Evolutionary conservation across 1,284 basidiomycete genomes (phyloP).

Genomic region (Nidula niveotomentosa): DNA sequence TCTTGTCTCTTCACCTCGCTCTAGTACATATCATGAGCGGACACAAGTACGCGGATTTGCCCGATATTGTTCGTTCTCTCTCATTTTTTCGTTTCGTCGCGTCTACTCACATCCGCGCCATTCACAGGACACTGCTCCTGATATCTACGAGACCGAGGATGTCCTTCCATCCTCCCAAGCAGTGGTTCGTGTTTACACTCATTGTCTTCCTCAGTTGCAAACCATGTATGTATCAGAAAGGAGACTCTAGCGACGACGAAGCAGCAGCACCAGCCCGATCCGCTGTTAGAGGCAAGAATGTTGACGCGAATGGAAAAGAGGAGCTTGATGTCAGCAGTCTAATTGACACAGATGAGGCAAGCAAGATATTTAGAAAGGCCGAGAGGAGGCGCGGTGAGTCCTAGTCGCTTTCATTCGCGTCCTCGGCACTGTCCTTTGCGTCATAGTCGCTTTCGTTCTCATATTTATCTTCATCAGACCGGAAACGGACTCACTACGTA

Average conservation of each 20-base stretch:
- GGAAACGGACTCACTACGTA: conserved; percentile 54
- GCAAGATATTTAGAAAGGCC: conserved; percentile 64
- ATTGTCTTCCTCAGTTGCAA: no score
- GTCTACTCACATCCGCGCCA: conserved; percentile 1
- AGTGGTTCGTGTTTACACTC: no score
- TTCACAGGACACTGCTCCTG: conserved; percentile 81
- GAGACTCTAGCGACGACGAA: conserved; percentile 69
- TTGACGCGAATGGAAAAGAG: conserved; percentile 28
- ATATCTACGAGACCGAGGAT: conserved; percentile 93
- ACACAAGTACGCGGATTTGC: conserved; percentile 85
- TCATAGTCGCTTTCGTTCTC: not conserved
- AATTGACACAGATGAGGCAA: conserved; percentile 56
- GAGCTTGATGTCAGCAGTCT: conserved; percentile 37
- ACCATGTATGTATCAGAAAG: conserved; percentile 24
- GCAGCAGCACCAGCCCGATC: conserved; percentile 35
- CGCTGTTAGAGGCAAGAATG: conserved; percentile 28
- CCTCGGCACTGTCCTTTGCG: conserved; percentile 1
- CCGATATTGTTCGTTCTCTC: conserved; percentile 72
- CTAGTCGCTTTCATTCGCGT: no score
- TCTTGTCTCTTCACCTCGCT: not conserved
- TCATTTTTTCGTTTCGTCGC: conserved; percentile 16
- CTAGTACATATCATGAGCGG: conserved; percentile 46
- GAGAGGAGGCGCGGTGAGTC: conserved; percentile 53
- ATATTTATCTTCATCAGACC: conserved; percentile 29
- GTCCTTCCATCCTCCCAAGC: conserved; percentile 52